Conservation (phyloP, 148 eudicot genomes). For the Polygonum maritimum region DNA sequence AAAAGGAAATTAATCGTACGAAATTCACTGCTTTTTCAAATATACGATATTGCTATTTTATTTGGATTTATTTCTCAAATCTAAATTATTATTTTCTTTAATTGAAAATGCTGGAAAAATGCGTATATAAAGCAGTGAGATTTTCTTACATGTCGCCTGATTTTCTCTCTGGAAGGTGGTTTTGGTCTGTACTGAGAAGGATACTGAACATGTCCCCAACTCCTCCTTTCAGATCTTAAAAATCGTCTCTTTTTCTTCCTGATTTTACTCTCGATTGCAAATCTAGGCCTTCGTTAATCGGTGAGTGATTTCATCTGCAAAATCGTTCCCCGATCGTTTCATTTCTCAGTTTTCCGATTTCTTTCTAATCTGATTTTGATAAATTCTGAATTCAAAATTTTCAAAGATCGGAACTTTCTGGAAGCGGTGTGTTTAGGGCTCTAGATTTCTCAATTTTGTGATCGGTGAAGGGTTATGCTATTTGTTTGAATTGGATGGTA, state of each 20-base stretch:
- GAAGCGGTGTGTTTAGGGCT: not conserved
- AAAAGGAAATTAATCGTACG: no score
- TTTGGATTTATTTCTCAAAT: no score
- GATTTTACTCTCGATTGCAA: conserved; percentile 14
- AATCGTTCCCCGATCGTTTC: conserved; percentile 16
- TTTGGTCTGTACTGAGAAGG: not conserved
- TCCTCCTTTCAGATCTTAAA: conserved; percentile 25
- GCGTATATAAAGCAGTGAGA: not conserved
- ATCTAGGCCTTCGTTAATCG: conserved; percentile 27
- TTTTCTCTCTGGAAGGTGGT: not conserved
- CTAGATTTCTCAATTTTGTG: conserved; percentile 1
- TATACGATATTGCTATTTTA: no score
- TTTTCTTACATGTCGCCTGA: conserved; percentile 1
- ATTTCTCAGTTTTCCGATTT: not conserved
- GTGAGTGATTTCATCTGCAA: conserved; percentile 15
- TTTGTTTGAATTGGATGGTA: conserved; percentile 21
- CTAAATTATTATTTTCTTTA: not conserved
- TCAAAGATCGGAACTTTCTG: not conserved
- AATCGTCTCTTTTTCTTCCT: not conserved
- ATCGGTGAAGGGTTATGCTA: conserved; percentile 21
- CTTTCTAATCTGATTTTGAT: conserved; percentile 12
- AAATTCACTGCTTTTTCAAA: no score
- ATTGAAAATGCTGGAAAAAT: not conserved
- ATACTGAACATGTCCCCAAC: conserved; percentile 29
- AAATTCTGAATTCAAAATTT: not conserved